A percentile compares a stretch with the other conserved stretches of the same genome.
Evolutionary conservation across 2,329 filamentous ascomycete species (phyloP).

Genomic region (Pseudogymnoascus sp.): DNA sequence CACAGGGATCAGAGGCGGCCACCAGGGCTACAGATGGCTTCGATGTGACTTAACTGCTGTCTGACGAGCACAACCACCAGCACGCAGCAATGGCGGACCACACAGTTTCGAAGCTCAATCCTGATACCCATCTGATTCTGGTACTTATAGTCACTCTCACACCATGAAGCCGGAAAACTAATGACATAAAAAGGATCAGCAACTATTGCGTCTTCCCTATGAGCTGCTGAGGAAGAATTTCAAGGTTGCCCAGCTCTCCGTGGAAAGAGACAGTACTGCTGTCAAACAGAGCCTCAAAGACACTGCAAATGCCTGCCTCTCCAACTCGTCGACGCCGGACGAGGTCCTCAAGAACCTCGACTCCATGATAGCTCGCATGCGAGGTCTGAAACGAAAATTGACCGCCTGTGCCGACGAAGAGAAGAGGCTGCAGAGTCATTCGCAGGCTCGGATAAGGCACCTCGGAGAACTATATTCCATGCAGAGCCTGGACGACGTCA

Average conservation of each 20-base stretch:
- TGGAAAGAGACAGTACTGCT: slow-evolving; percentile 61
- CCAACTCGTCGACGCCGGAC: slow-evolving; percentile 52
- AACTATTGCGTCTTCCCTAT: slow-evolving; percentile 83
- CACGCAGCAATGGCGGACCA: slow-evolving; percentile 45
- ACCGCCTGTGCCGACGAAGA: slow-evolving; percentile 72
- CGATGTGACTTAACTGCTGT: background rate
- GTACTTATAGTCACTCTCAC: slow-evolving; percentile 35
- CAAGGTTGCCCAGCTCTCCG: slow-evolving; percentile 69
- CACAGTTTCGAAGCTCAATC: slow-evolving; percentile 60
- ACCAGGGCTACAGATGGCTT: slow-evolving; percentile 8
- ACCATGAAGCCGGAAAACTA: slow-evolving; percentile 12
- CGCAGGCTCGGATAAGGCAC: slow-evolving; percentile 69
- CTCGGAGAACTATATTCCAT: slow-evolving; percentile 74
- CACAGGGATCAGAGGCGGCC: slow-evolving; percentile 3
- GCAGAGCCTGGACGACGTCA: slow-evolving; percentile 76
- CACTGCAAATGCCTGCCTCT: slow-evolving; percentile 58
- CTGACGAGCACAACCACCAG: background rate
- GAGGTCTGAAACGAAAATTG: slow-evolving; percentile 82
- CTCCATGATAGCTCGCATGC: slow-evolving; percentile 75
- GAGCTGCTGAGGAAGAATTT: slow-evolving; percentile 93
- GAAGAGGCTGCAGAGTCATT: slow-evolving; percentile 63
- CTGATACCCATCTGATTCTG: slow-evolving; percentile 67
- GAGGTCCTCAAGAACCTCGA: slow-evolving; percentile 77
- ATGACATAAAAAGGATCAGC: slow-evolving; percentile 62
- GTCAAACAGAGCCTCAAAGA: slow-evolving; percentile 55